A percentile compares a stretch with the other conserved stretches of the same genome.
phyloP scores from a whole-genome alignment of 2,329 filamentous ascomycete genomes.

The Monosporascus cannonballus region DNA sequence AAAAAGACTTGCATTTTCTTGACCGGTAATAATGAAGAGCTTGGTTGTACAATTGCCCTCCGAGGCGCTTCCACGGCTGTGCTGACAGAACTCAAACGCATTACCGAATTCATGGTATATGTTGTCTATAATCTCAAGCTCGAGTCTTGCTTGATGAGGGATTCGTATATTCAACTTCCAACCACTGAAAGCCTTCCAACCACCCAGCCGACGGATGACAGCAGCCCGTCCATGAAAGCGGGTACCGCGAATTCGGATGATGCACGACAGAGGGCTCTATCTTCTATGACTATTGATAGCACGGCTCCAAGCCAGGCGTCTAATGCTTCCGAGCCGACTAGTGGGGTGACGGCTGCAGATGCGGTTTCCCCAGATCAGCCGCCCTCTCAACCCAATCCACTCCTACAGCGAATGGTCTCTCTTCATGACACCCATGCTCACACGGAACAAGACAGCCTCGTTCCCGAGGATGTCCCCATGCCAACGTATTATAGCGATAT shows the following conservation, averaged over 20 bases:
- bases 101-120: slow-evolving; percentile 98
- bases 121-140: slow-evolving; percentile 97
- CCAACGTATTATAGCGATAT: slow-evolving; percentile 94
- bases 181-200: slow-evolving; percentile 45
- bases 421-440: slow-evolving; percentile 40
- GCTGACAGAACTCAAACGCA: slow-evolving; percentile 76
- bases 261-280: slow-evolving; percentile 14
- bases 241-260: slow-evolving; percentile 8
- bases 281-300: slow-evolving; percentile 15
- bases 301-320: slow-evolving; percentile 15
- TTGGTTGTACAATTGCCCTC: slow-evolving; percentile 91
- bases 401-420: slow-evolving; percentile 25
- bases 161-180: slow-evolving; percentile 84
- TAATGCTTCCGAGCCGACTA: slow-evolving; percentile 13
- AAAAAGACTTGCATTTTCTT: slow-evolving; percentile 97
- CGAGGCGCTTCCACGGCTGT: slow-evolving; percentile 69
- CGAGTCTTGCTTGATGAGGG: slow-evolving; percentile 88
- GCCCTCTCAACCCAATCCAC: slow-evolving; percentile 10
- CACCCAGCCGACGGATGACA: slow-evolving; percentile 30
- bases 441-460: slow-evolving; percentile 44
- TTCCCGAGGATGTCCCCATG: slow-evolving; percentile 74
- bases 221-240: slow-evolving; percentile 28
- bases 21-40: slow-evolving; percentile 79
- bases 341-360: slow-evolving; percentile 10
- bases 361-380: slow-evolving; percentile 10